phyloP scores from a whole-genome alignment of 2,329 filamentous ascomycete genomes.

The Juglanconis juglandina region DNA sequence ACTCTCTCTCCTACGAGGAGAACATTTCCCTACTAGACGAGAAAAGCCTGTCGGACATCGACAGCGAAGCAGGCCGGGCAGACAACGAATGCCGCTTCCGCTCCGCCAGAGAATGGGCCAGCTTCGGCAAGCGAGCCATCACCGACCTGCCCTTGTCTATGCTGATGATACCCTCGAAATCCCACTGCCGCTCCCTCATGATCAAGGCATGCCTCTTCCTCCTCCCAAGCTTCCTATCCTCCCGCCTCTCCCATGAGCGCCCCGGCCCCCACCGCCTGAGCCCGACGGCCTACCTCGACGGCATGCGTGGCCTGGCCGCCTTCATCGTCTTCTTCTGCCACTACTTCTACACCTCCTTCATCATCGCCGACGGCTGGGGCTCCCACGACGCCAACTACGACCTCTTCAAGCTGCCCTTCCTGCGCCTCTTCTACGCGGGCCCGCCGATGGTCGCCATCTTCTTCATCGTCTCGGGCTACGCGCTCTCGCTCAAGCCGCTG shows the following conservation, averaged over 20 bases:
- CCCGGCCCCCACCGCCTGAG: slow-evolving; percentile 38
- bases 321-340: slow-evolving; percentile 57
- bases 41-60: slow-evolving; percentile 39
- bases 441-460: slow-evolving; percentile 58
- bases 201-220: slow-evolving; percentile 42
- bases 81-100: slow-evolving; percentile 36
- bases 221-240: slow-evolving; percentile 51
- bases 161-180: slow-evolving; percentile 23
- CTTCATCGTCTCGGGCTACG: slow-evolving; percentile 62
- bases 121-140: slow-evolving; percentile 23
- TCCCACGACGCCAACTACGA: slow-evolving; percentile 41
- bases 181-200: slow-evolving; percentile 24
- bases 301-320: slow-evolving; percentile 54
- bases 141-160: slow-evolving; percentile 29
- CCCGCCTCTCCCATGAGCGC: slow-evolving; percentile 38
- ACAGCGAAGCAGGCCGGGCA: slow-evolving; percentile 37
- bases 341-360: slow-evolving; percentile 51
- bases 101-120: slow-evolving; percentile 29
- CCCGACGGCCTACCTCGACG: slow-evolving; percentile 56
- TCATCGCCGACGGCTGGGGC: slow-evolving; percentile 50
- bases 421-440: slow-evolving; percentile 53
- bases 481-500: slow-evolving; percentile 52
- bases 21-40: slow-evolving; percentile 44
- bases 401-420: slow-evolving; percentile 49
- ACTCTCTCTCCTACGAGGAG: slow-evolving; percentile 39